Evolutionary conservation across 768 basidiomycete species (phyloP), one percentile per base, ranked within the genome.

Genomic region (Rhizopogon roseolus): DNA sequence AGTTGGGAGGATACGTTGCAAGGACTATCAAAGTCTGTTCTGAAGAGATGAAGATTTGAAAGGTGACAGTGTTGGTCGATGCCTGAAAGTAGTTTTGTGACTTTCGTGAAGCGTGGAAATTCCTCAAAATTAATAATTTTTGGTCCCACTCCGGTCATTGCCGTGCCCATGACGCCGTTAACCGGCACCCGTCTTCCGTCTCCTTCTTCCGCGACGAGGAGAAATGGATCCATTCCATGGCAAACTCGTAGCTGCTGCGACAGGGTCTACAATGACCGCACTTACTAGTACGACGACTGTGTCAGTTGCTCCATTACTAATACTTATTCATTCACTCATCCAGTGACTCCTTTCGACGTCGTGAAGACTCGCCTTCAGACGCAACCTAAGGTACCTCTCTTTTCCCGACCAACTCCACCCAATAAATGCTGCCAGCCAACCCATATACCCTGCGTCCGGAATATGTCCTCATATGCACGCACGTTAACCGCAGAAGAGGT

Each of bases 301-400:
- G 19, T 43, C 27, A 49, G 17, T 27, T 16, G 49, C 34, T 19
- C 5, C 5, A 39, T 22, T 11, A 36, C 7, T 45, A 9, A 28
- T 55, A 5, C 60, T 54, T 55, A 63, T 52, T n/a, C n/a, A 22
- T 22, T 22, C 22, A 40, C 50, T 32, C 32, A 54, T 54, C 9
- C 66, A 98, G 96, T 99, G 97, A 98, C 96, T 3, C 97, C 97
- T 3, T 99, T 99, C 68, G 97, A 99, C 71, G 93, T 99, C 52
- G 81, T 98, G 60, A 98, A 98, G 70, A 98, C 96, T 11, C 84
- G 97, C 28, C 75, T 99, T 16, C 97, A 99, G 69, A 98, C 97
- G 0, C 93, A 90, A 66, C 86, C 86, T n/a, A 73, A 68, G 57
- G 75, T 68, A 53, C 77, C 69, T 43, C 74, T 82, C 27, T 79